These are phyloP conservation scores for Kwoniella mangroviensis DNA, from an alignment of 768 basidiomycete species.

Conservation along the genomic window DNA sequence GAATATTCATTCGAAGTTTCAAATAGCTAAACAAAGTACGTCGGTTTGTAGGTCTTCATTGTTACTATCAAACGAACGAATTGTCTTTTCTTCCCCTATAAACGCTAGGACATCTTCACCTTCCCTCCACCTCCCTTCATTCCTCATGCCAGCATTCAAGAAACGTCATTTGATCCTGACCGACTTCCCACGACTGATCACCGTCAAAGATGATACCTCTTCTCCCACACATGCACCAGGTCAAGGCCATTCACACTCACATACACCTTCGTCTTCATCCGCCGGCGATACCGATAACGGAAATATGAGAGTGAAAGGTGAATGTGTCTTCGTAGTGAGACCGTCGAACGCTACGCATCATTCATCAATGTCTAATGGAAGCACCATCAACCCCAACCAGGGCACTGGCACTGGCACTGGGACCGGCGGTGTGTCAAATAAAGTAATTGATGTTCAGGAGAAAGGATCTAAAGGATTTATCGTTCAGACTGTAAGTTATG, in stretches of 20 bases:
- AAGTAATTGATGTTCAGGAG: slow-evolving; percentile 39
- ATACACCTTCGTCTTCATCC: neutral
- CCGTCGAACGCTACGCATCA: slow-evolving; percentile 21
- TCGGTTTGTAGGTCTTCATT: slow-evolving; percentile 33
- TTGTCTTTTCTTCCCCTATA: slow-evolving; percentile 46
- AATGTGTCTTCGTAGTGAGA: slow-evolving; percentile 47
- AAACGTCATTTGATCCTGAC: slow-evolving; percentile 48
- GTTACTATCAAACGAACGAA: slow-evolving; percentile 45
- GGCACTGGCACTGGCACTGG: neutral
- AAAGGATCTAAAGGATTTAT: slow-evolving; percentile 47
- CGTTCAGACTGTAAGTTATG: slow-evolving; percentile 49
- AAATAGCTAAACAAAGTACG: too few species aligned
- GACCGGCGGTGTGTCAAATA: slow-evolving; percentile 20
- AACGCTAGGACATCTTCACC: slow-evolving; percentile 35
- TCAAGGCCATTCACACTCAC: neutral
- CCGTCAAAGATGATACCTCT: slow-evolving; percentile 49
- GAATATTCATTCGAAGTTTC: neutral
- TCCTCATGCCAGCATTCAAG: slow-evolving; percentile 45
- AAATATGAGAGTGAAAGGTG: slow-evolving; percentile 44
- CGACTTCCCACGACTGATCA: slow-evolving; percentile 53
- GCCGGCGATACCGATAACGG: neutral
- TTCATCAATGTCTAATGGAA: slow-evolving; percentile 1
- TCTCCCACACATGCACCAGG: neutral
- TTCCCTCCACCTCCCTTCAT: slow-evolving; percentile 39
- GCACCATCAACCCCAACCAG: slow-evolving; percentile 1